These are phyloP conservation scores for Vinca major DNA, from an alignment of 305 asterid species.

Conservation along the genomic window DNA sequence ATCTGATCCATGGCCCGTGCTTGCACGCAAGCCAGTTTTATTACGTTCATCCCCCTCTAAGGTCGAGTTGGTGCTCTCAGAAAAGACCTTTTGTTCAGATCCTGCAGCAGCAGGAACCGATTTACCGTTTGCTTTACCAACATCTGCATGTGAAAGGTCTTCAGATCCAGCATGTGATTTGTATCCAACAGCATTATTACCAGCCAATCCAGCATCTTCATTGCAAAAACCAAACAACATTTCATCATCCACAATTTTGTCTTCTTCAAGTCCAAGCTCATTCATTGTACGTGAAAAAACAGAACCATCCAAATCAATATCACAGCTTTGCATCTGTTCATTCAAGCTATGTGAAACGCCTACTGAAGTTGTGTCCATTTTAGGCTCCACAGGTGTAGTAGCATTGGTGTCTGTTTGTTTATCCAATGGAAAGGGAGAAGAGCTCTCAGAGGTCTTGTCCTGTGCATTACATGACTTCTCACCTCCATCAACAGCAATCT, in stretches of 20 bases:
- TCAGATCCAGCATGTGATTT: slow-evolving; percentile 21
- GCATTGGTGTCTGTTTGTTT: slow-evolving; percentile 13
- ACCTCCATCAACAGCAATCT: slow-evolving; percentile 24
- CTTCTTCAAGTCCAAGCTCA: slow-evolving; percentile 22
- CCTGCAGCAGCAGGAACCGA: slow-evolving; percentile 19
- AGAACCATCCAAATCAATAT: slow-evolving; percentile 20
- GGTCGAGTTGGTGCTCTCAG: slow-evolving; percentile 19
- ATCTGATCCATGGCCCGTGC: slow-evolving; percentile 21
- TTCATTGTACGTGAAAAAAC: slow-evolving; percentile 19
- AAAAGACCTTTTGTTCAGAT: slow-evolving; percentile 20
- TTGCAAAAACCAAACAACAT: slow-evolving; percentile 28
- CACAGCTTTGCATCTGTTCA: slow-evolving; percentile 27
- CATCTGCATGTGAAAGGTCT: slow-evolving; percentile 18
- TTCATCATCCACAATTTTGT: slow-evolving; percentile 24
- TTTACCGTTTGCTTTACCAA: slow-evolving; percentile 17
- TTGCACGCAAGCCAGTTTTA: slow-evolving; percentile 17
- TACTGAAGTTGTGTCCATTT: slow-evolving; percentile 13
- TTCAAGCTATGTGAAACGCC: slow-evolving; percentile 29
- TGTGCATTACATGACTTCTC: slow-evolving; percentile 17
- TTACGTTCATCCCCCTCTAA: slow-evolving; percentile 22
- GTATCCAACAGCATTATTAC: slow-evolving; percentile 19
- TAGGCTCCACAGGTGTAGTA: slow-evolving; percentile 16
- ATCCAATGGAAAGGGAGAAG: slow-evolving; percentile 23
- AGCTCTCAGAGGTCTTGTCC: slow-evolving; percentile 18
- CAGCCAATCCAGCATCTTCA: slow-evolving; percentile 25